Base-by-base conservation (phyloP, 2,329 filamentous ascomycete genomes). In the Verticillium dahliae region DNA sequence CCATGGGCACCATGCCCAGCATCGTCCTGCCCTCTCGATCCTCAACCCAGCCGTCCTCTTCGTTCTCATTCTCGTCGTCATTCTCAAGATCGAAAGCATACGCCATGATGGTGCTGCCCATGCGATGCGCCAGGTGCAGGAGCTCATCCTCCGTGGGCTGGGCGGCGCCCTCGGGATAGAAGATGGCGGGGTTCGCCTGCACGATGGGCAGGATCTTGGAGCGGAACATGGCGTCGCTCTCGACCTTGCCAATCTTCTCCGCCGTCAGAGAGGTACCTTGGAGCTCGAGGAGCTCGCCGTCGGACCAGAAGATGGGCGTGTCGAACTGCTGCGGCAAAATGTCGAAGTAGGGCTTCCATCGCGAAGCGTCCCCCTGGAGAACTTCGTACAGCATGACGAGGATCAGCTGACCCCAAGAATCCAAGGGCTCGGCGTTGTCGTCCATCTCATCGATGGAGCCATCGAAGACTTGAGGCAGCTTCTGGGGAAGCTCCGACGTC, bases 1-100 rank as follows among this genome's bases (percentile, higher is more conserved):
- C 92, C 79, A 97, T 84, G 1, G 92, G 92, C 0, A 97, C 90
- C 91, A 97, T 95, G 59, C 90, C 92, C 75, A 96, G 91, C 71
- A 82, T 76, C 0, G 79, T 76, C 65, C 80, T 79, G 9, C 78
- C 79, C 2, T 87, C 80, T 58, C 81, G 80, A 61, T 90, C 87
- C 61, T 88, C 86, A 1, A 89, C 80, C 78, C 88, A 89, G 54
- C 85, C 86, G 31, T 87, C 86, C 6, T 83, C 78, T 1, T 87
- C 83, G 2, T 84, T 80, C 15, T 86, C 84, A 0, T 85, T 80
- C 4, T 86, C 80, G 27, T 86, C 82, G 0, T 77, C 72, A 7
- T 79, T 79, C 57, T 85, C 84, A 6, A 96, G 83, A 67, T 97
- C 92, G 71, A 97, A 97, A 0, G 92, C 92, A 71, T 96, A 97